phyloP scores from a whole-genome alignment of 2,329 filamentous ascomycete species.

The Sclerotinia sclerotiorum region DNA sequence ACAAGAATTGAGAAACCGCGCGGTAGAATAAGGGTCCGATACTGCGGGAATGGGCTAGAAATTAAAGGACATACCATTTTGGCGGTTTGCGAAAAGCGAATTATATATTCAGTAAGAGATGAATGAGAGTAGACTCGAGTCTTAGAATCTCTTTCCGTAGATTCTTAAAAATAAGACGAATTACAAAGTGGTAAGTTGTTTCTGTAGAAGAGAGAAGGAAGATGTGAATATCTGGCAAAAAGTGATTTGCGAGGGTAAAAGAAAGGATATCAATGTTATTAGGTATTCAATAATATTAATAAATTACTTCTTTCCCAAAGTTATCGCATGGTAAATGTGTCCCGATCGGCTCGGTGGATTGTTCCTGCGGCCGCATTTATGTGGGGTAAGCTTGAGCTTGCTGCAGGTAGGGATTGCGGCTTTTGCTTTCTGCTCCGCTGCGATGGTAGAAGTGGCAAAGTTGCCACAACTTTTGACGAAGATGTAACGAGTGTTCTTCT shows the following conservation, averaged over 20 bases:
- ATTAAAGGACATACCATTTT: constrained; percentile 6
- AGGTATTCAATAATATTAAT: constrained; percentile 1
- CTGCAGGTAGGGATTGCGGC: neutral
- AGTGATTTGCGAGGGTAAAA: neutral
- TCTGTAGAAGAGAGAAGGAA: neutral
- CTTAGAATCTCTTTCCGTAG: neutral
- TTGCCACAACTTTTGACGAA: too few relatives aligned
- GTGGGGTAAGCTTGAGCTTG: constrained; percentile 13
- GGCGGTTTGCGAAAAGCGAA: neutral
- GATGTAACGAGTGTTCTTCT: too few relatives aligned
- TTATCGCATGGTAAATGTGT: constrained; percentile 11
- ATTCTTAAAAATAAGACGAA: neutral
- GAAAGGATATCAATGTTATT: constrained; percentile 11
- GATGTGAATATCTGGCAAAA: constrained; percentile 11
- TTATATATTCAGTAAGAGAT: neutral
- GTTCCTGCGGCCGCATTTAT: neutral
- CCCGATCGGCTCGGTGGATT: constrained; percentile 13
- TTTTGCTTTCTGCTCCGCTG: too few relatives aligned
- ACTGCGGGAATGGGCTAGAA: neutral
- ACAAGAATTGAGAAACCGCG: neutral
- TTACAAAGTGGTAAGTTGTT: neutral
- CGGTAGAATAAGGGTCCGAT: neutral
- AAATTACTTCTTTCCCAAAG: neutral
- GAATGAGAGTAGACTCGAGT: neutral
- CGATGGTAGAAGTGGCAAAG: too few relatives aligned